Base-by-base conservation (phyloP, 2,329 filamentous ascomycete genomes). In the Endoconidiophora laricicola region DNA sequence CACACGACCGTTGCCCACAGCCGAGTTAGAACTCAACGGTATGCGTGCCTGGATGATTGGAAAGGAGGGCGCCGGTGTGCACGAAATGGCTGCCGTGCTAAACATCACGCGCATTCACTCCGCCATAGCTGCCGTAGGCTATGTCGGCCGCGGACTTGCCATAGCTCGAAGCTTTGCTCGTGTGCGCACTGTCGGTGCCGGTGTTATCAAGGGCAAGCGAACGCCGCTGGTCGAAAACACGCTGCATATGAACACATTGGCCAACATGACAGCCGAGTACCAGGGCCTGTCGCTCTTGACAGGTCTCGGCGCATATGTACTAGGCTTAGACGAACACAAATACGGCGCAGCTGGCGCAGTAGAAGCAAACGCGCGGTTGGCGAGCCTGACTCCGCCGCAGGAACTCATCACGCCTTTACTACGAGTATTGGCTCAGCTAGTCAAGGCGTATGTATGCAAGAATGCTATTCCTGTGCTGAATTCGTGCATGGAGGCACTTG, bases 1-100 rank as follows among this genome's bases (percentile, higher is more conserved):
- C 23, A 86, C 81, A 0, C 74, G 74, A 44, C 69, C 78, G 0
- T 66, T 87, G 0, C 81, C 83, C 0, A 86, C 83, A 0, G 83
- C 81, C 0, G 82, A 87, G 60, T 69, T 87, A 0, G 79, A 81
- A 53, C 68, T 83, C 2, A 66, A 70, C 14, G 70, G 67, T n/a
- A 76, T 76, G 69, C 72, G 79, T 2, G 79, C 67, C 3, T 79
- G 79, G 69, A 67, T 86, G 4, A 64, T 88, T 24, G 83, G 83
- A 4, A 64, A 71, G 3, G 71, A 82, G 54, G 81, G 82, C 1
- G 65, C 73, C 39, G 83, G 83, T 1, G 71, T 84, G 26, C 72
- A 75, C 22, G 79, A 83, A 56, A 83, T 87, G 52, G 70, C 73
- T 38, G 76, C 76, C 1, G 67, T 88, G 12, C 66, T 87, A 6